Percentiles rank a stretch among this genome's conserved stretches.
phyloP scores from a whole-genome alignment of 1,284 basidiomycete species.

The Trametes sp. region DNA sequence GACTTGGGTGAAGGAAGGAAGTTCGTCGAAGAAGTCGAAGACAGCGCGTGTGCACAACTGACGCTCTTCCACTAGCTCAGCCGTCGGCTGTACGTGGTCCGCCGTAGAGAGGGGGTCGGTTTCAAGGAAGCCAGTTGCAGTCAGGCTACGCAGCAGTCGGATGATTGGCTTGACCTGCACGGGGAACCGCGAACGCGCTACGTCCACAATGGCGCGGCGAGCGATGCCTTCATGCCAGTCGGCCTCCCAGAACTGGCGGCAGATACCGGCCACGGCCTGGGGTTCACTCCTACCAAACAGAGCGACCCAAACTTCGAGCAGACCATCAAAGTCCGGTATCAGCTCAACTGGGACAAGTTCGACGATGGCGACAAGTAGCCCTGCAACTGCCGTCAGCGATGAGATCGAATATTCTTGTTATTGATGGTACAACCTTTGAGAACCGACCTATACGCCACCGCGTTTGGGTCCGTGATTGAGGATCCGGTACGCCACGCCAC shows the following conservation, averaged over 20 bases:
- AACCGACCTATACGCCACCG: conserved; percentile 83
- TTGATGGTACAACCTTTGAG: conserved; percentile 72
- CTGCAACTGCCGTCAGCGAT: conserved; percentile 45
- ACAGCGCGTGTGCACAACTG: conserved; percentile 69
- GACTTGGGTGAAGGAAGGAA: conserved; percentile 81
- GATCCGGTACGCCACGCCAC: conserved; percentile 72
- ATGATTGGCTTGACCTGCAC: conserved; percentile 77
- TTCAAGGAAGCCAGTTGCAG: conserved; percentile 73
- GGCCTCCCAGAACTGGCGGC: conserved; percentile 79
- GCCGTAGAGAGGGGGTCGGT: conserved; percentile 67
- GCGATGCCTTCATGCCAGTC: conserved; percentile 69
- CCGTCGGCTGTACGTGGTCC: conserved; percentile 51
- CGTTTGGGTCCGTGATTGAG: conserved; percentile 79
- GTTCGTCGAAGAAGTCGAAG: conserved; percentile 74
- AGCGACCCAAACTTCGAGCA: conserved; percentile 82
- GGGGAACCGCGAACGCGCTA: conserved; percentile 82
- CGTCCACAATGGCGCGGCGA: conserved; percentile 81
- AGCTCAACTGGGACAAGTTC: conserved; percentile 79
- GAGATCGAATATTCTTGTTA: conserved; percentile 1
- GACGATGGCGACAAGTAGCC: conserved; percentile 73
- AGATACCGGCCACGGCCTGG: conserved; percentile 71
- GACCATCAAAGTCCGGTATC: conserved; percentile 72
- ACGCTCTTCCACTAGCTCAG: conserved; percentile 48
- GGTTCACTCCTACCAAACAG: conserved; percentile 83
- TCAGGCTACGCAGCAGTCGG: conserved; percentile 79